Percentiles rank a stretch among this genome's conserved stretches.
Evolutionary conservation across 2,329 filamentous ascomycete species (phyloP).

Genomic region (Hypoxylon sp.): DNA sequence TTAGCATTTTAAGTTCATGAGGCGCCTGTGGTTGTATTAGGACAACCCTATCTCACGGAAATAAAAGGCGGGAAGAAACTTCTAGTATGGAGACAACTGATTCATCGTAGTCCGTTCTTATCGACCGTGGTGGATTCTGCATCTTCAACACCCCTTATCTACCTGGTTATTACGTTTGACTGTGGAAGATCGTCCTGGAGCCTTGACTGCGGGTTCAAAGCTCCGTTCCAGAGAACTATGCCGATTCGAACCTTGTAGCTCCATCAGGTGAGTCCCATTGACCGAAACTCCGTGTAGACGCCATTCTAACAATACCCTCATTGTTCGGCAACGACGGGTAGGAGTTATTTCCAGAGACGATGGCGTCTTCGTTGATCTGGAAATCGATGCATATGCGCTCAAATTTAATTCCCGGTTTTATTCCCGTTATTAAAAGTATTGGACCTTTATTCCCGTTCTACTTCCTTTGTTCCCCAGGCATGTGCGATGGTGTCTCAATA

Average conservation of each 20-base stretch:
- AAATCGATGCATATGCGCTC: background rate
- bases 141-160: background rate
- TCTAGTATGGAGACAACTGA: background rate
- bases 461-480: constrained; percentile 1
- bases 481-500: constrained; percentile 10
- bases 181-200: background rate
- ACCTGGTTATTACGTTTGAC: background rate
- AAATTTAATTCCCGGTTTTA: constrained; percentile 9
- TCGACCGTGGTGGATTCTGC: constrained; percentile 1
- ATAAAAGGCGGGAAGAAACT: background rate
- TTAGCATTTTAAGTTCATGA: background rate
- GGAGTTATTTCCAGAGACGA: constrained; percentile 9
- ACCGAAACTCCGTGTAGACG: background rate
- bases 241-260: background rate
- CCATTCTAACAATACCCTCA: background rate
- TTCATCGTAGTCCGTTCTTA: background rate
- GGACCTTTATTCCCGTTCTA: constrained; percentile 10
- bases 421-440: background rate
- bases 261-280: background rate
- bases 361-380: background rate
- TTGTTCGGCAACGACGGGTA: background rate
- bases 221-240: background rate
- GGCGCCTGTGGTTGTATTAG: background rate
- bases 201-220: background rate
- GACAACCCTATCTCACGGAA: background rate